Percentiles rank a stretch among this genome's conserved stretches.
Evolutionary conservation across 2,329 filamentous ascomycete genomes (phyloP).

Genomic region (Apiospora aurea): DNA sequence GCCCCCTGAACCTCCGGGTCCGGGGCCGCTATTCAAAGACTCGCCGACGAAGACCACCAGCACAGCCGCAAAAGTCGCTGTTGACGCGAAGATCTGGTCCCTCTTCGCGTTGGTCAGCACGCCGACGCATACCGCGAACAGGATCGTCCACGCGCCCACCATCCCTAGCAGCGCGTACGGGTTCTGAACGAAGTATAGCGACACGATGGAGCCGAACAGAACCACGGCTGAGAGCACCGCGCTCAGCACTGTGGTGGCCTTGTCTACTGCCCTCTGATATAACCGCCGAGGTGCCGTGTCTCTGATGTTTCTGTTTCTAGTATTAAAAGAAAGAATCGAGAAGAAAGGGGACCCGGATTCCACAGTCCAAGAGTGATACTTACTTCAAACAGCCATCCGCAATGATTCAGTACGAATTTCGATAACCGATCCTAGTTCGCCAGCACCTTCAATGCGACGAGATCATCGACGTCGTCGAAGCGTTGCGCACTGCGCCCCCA

Average conservation of each 20-base stretch:
- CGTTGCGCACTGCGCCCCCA: constrained; percentile 32
- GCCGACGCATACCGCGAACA: constrained; percentile 31
- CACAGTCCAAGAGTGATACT: background rate
- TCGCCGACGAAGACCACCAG: constrained; percentile 31
- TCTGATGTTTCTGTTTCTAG: constrained; percentile 19
- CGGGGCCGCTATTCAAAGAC: background rate
- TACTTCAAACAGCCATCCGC: background rate
- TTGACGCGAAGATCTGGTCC: constrained; percentile 30
- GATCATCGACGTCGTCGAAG: constrained; percentile 32
- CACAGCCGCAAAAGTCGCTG: constrained; percentile 31
- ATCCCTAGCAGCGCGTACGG: constrained; percentile 28
- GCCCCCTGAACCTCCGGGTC: background rate
- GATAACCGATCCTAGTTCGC: constrained; percentile 38
- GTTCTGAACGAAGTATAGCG: constrained; percentile 25
- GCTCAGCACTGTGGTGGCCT: constrained; percentile 24
- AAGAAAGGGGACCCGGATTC: background rate
- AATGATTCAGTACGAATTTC: constrained; percentile 33
- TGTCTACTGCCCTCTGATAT: constrained; percentile 21
- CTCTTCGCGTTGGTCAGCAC: constrained; percentile 31
- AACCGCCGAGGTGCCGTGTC: background rate
- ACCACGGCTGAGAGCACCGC: constrained; percentile 22
- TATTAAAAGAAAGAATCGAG: constrained; percentile 25
- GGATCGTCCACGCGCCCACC: constrained; percentile 29
- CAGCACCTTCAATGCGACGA: constrained; percentile 36
- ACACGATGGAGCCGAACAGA: constrained; percentile 27